phyloP scores from a whole-genome alignment of 2,329 filamentous ascomycete genomes.

The Hawksworthiomyces lignivorus region DNA sequence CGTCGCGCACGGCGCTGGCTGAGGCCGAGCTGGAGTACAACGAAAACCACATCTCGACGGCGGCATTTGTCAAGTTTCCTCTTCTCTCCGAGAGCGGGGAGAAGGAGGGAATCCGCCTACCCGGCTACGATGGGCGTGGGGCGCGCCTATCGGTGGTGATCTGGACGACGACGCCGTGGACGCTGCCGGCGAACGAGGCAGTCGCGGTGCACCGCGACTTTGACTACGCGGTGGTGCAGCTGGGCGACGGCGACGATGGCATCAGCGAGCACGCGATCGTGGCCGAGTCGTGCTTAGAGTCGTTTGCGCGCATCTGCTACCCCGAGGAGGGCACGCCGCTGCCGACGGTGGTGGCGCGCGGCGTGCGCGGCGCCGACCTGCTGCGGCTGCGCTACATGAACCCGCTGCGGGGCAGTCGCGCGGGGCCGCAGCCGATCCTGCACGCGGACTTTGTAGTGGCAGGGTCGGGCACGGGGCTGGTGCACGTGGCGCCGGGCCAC shows the following conservation, averaged over 20 bases:
- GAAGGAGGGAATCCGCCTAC: too few species aligned
- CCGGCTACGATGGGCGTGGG: background rate
- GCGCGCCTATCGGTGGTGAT: constrained; percentile 68
- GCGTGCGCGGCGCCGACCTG: constrained; percentile 63
- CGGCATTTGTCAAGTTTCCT: constrained; percentile 76
- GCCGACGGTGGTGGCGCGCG: constrained; percentile 62
- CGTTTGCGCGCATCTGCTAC: constrained; percentile 42
- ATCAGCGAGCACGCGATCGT: constrained; percentile 60
- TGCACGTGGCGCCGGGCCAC: constrained; percentile 89
- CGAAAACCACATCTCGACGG: constrained; percentile 61
- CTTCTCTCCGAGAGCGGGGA: constrained; percentile 41
- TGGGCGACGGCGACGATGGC: constrained; percentile 35
- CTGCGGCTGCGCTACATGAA: constrained; percentile 61
- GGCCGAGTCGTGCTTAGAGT: constrained; percentile 61
- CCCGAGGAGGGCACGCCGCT: constrained; percentile 39
- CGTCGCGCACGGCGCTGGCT: constrained; percentile 68
- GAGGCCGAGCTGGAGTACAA: constrained; percentile 82
- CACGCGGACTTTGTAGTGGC: constrained; percentile 84
- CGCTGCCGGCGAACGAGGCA: constrained; percentile 82
- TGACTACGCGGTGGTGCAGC: constrained; percentile 61
- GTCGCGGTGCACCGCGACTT: constrained; percentile 74
- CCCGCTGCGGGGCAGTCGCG: constrained; percentile 52
- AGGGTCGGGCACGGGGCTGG: constrained; percentile 87
- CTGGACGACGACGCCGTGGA: constrained; percentile 99
- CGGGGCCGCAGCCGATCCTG: constrained; percentile 60